A percentile compares a stretch with the other conserved stretches of the same genome.
Evolutionary conservation across 192 early-diverging fungal species (phyloP).

Genomic region (Podila verticillata): DNA sequence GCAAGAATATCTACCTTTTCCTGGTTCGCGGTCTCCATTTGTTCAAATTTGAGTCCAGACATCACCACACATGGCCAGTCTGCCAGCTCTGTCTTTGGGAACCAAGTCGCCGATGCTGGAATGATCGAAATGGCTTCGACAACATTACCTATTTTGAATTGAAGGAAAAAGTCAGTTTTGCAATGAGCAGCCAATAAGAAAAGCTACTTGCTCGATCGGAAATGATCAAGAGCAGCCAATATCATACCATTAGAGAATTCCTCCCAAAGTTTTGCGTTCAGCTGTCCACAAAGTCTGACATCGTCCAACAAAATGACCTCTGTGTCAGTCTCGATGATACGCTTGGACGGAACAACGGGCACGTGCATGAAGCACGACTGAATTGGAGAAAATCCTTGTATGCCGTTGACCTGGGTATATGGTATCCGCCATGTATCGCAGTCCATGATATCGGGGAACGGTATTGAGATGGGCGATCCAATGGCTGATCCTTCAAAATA

Average conservation of each 20-base stretch:
- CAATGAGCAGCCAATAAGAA: background rate
- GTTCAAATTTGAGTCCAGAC: conserved; percentile 49
- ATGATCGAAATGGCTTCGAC: conserved; percentile 34
- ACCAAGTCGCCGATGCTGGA: conserved; percentile 45
- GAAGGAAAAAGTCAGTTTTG: background rate
- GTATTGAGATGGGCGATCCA: conserved; percentile 20
- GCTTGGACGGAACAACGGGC: conserved; percentile 40
- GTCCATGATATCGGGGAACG: conserved; percentile 48
- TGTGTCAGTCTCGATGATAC: conserved; percentile 32
- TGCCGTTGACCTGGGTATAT: background rate
- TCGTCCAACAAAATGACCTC: conserved; percentile 42
- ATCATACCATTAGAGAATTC: conserved; percentile 35
- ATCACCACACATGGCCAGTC: conserved; percentile 52
- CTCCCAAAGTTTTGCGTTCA: conserved; percentile 43
- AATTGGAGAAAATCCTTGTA: conserved; percentile 12
- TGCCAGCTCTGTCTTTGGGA: conserved; percentile 33
- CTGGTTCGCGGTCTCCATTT: conserved; percentile 18
- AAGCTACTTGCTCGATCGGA: background rate
- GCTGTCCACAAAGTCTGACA: conserved; percentile 25
- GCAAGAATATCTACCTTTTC: conserved; percentile 13
- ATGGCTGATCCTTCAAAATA: conserved; percentile 28
- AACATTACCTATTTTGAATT: conserved; percentile 25
- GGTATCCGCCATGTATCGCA: conserved; percentile 29
- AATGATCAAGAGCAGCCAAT: background rate
- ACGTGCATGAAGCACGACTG: conserved; percentile 46